These are phyloP conservation scores for Massarina eburnea DNA, from an alignment of 2,329 filamentous ascomycete genomes.

Conservation along the genomic window DNA sequence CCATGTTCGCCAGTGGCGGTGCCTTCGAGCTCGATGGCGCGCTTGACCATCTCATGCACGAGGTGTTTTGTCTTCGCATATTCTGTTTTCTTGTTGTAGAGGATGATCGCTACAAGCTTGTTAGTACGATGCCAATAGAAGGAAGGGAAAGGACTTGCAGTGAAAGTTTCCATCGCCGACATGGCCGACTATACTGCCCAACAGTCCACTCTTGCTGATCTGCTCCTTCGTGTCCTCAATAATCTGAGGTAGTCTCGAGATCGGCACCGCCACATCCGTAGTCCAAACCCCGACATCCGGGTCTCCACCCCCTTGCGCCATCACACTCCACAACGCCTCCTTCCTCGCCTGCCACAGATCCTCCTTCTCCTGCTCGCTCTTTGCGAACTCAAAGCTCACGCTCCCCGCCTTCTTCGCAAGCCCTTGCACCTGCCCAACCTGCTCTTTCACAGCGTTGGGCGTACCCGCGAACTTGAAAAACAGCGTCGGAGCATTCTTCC, in stretches of 20 bases:
- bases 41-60: slow-evolving; percentile 83
- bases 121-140: background rate
- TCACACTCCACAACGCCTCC: slow-evolving; percentile 71
- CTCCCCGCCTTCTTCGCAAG: slow-evolving; percentile 62
- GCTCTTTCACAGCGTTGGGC: slow-evolving; percentile 71
- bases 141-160: slow-evolving; percentile 45
- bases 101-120: slow-evolving; percentile 55
- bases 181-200: slow-evolving; percentile 69
- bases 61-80: slow-evolving; percentile 67
- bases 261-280: slow-evolving; percentile 78
- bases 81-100: slow-evolving; percentile 66
- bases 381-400: slow-evolving; percentile 70
- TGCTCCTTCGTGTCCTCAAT: slow-evolving; percentile 75
- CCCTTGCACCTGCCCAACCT: slow-evolving; percentile 67
- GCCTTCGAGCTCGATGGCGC: slow-evolving; percentile 80
- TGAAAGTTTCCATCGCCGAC: slow-evolving; percentile 78
- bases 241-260: slow-evolving; percentile 70
- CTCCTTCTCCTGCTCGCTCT: slow-evolving; percentile 62
- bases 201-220: slow-evolving; percentile 63
- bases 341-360: slow-evolving; percentile 78
- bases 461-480: slow-evolving; percentile 78
- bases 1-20: slow-evolving; percentile 86
- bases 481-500: slow-evolving; percentile 70
- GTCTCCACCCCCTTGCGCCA: slow-evolving; percentile 62
- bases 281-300: slow-evolving; percentile 70